A percentile compares a stretch with the other conserved stretches of the same genome.
phyloP scores from a whole-genome alignment of 2,329 filamentous ascomycete species.

The Phyllosticta citriasiana region DNA sequence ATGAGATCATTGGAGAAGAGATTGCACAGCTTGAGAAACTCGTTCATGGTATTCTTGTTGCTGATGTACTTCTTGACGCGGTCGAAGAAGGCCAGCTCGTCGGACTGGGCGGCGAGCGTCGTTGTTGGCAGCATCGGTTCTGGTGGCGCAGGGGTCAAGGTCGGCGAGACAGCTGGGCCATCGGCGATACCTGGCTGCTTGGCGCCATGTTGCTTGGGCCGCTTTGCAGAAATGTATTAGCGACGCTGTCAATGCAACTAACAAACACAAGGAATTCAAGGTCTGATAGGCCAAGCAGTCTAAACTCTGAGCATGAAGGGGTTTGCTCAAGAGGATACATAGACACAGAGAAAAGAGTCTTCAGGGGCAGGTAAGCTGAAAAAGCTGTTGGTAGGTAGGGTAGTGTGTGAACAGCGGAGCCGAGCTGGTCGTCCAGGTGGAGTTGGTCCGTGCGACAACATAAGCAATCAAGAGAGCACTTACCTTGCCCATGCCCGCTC shows the following conservation, averaged over 20 bases:
- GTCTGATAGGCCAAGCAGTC: not conserved
- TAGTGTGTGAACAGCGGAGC: not conserved
- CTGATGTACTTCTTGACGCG: slow-evolving; percentile 92
- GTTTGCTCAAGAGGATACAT: not conserved
- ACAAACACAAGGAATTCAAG: no score
- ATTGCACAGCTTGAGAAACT: slow-evolving; percentile 95
- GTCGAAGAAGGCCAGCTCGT: slow-evolving; percentile 91
- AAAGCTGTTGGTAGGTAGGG: not conserved
- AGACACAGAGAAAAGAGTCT: not conserved
- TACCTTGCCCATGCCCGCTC: slow-evolving; percentile 24
- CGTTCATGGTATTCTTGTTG: slow-evolving; percentile 85
- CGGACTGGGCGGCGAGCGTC: slow-evolving; percentile 62
- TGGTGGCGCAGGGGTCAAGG: slow-evolving; percentile 76
- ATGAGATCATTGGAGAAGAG: slow-evolving; percentile 90
- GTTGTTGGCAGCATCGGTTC: slow-evolving; percentile 73
- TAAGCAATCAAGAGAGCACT: slow-evolving; percentile 5
- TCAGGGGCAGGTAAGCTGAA: not conserved
- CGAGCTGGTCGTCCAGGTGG: not conserved
- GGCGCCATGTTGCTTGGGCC: slow-evolving; percentile 54
- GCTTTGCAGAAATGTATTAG: slow-evolving; percentile 35
- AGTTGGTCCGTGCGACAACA: not conserved
- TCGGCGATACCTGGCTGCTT: slow-evolving; percentile 51
- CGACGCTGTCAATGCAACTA: no score
- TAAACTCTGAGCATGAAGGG: not conserved
- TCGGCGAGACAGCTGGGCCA: slow-evolving; percentile 62